Evolutionary conservation across 2,329 filamentous ascomycete genomes (phyloP), one percentile per base, ranked within the genome.

Genomic region (Aspergillus neoniger): DNA sequence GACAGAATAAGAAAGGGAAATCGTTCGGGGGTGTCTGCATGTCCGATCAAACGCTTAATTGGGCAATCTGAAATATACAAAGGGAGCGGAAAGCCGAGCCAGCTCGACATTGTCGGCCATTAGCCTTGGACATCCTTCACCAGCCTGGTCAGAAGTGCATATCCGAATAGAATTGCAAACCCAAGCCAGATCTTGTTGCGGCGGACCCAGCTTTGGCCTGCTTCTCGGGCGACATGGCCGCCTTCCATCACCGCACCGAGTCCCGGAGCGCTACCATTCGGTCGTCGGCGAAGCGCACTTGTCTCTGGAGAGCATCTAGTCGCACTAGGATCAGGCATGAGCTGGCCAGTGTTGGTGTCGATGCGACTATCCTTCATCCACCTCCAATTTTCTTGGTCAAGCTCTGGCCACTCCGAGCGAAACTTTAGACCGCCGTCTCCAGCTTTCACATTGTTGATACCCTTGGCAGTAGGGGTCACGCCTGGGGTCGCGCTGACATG

Each of bases 341-440:
- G 83, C 63, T 85, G 84, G 1, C 95, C 95, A 0, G 91, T 96
- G 9, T 81, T 80, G 5, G 85, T 79, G 75, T 99, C 92, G 67
- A 99, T 87, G 66, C 87, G 86, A 72, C 91, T 87, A 72, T 92
- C 87, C 72, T 87, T 87, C 83, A 99, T 96, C 92, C 91, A 97
- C 70, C 87, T 87, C 88, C 89, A 91, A 74, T 99, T 99, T 80
- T 95, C 91, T 64, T 85, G 81, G 73, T 99, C 92, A 21, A 96
- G 72, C 50, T 97, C 94, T 15, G 91, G 87, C 92, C 93, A 99
- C 78, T 98, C 92, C 10, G 85, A 82, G 58, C 88, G 85, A 76
- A 99, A 99, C 79, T 96, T 96, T 70, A 89, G 86, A 3, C 95
- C 95, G 12, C 93, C 93, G 72, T 99, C 95, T 21, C 95, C 95